Base-by-base conservation (phyloP, 73 alveolate genomes). In the Effrenium voratum region DNA sequence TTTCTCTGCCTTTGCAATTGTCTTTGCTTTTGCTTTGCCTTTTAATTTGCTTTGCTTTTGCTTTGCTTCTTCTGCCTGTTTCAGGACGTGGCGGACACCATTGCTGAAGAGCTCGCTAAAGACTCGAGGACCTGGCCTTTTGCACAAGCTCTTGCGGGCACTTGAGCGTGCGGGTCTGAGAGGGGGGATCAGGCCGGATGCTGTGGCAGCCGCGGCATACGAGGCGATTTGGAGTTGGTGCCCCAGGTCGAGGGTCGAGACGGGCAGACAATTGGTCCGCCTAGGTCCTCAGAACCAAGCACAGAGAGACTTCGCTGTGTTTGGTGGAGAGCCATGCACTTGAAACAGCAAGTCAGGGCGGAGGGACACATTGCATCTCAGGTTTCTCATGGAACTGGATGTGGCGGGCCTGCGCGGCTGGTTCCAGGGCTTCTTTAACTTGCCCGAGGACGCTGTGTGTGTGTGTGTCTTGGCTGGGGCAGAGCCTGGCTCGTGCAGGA, bases 381-480 rank as follows among this genome's bases (percentile, higher is more conserved):
- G 95, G 95, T 88, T 88, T 45, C 85, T 88, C 68, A 88, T 88
- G 95, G 95, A 88, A 32, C 47, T 88, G 73, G 95, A 88, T 16
- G 95, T 88, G 38, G 86, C 84, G 3, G 95, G 95, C 49, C 95
- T 88, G 3, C 95, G 95, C 38, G 95, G 95, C 13, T 88, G 95
- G 95, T 88, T 88, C 44, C 95, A 88, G 77, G 95, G 95, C 49
- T 88, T 88, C 95, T 88, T 88, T 72, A 88, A 88, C 95, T 38
- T 88, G 84, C 95, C 95, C 2, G 91, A 80, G 91, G 91, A 80
- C 59, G 32, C 50, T 13, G 32, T 73, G 49, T 10, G 1, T 73
- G 34, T 36, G 28, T 36, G 13, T n/a, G 24, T 1, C 36, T 73
- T 36, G 24, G 40, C 49, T 16, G 34, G 22, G 24, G 34, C 40